Conservation (phyloP, 164 flowering plant species). For the Brasenia schreberi region DNA sequence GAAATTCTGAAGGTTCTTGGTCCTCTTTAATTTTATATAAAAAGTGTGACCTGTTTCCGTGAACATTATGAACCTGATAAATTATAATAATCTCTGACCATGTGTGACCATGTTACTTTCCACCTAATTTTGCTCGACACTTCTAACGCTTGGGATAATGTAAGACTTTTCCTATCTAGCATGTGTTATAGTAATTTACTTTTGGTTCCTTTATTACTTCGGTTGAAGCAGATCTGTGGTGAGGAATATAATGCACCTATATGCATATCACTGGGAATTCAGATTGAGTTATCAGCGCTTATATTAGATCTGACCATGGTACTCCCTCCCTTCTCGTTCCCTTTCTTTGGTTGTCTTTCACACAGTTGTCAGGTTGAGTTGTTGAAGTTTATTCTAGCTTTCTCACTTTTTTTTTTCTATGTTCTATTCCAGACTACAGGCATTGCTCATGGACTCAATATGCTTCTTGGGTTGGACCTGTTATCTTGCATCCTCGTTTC, state of each 20-base stretch:
- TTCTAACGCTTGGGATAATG: background rate
- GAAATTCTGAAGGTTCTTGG: too few relatives aligned
- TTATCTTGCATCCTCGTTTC: slow-evolving; percentile 52
- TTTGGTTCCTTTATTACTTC: background rate
- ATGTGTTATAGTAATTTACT: background rate
- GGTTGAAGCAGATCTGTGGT: slow-evolving; percentile 56
- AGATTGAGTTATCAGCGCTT: slow-evolving; percentile 59
- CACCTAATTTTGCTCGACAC: background rate
- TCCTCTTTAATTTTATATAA: too few relatives aligned
- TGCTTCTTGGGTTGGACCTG: slow-evolving; percentile 61
- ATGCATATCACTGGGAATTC: slow-evolving; percentile 67
- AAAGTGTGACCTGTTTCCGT: too few relatives aligned
- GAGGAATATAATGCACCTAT: slow-evolving; percentile 63
- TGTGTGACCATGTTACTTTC: background rate
- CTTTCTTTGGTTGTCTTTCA: background rate
- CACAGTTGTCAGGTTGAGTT: background rate
- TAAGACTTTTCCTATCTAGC: background rate
- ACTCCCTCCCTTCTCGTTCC: slow-evolving; percentile 5
- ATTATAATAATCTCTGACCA: background rate
- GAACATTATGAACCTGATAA: background rate
- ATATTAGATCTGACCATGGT: slow-evolving; percentile 74
- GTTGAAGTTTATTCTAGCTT: too few relatives aligned
- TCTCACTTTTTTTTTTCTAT: slow-evolving; percentile 4
- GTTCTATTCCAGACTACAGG: slow-evolving; percentile 54
- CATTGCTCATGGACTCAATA: slow-evolving; percentile 68